Evolutionary conservation across 495 filamentous ascomycete genomes (phyloP), one percentile per base, ranked within the genome.

Genomic region (Hypoxylon intermedium): DNA sequence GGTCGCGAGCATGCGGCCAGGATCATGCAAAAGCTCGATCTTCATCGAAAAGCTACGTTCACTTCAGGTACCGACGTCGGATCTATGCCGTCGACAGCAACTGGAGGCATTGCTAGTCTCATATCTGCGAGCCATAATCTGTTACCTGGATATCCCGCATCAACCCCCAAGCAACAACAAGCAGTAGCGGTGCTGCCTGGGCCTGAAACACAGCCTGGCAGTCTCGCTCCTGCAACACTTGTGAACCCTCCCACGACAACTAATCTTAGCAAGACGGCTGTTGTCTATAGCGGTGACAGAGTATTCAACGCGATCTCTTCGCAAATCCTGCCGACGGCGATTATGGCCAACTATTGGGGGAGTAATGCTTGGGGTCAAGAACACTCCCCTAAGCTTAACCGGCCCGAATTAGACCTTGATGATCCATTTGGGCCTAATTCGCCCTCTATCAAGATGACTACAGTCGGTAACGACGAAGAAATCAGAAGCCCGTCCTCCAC

Each of bases 321-420:
- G 13, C 88, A 89, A 12, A 81, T 83, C 2, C 85, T 94, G 79
- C 89, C 91, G 0, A 88, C 86, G 53, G 92, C 89, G 15, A 84
- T 95, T 61, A 86, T 96, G 82, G 92, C 92, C 15, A 97, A 97
- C 65, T 77, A 94, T 49, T 97, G 92, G 92, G 92, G 92, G 38
- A 93, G 86, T 73, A 86, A 84, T 31, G 86, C 92, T 33, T 95
- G 91, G 89, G 86, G 89, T 5, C 87, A 89, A 52, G 77, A 92
- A 20, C 90, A 91, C 61, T 81, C 82, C 11, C 69, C 89, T 6
- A 57, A 62, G 53, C 41, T 26, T 6, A 62, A 38, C 6, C 53
- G 26, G 20, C 57, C 58, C 9, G 67, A 72, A 42, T 36, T 68
- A 13, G 82, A 86, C 59, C 67, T 75, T 34, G 86, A 87, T 24